phyloP scores from a whole-genome alignment of 1,139 yeast species.

The Geotrichum carabidarum region DNA sequence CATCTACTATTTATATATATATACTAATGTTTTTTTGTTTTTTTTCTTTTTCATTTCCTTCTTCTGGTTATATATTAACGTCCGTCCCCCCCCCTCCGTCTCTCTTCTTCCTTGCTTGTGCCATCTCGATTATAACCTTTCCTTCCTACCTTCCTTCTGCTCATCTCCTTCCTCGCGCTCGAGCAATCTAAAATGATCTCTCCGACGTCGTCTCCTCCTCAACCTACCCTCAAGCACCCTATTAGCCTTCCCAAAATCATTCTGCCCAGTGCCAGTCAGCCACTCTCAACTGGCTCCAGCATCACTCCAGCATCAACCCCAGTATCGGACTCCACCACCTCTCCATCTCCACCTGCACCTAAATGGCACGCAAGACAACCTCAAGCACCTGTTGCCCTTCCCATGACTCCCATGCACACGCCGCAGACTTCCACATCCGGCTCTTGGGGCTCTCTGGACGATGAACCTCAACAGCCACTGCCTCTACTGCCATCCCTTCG shows the following conservation, averaged over 20 bases:
- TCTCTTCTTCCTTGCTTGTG: too few relatives aligned
- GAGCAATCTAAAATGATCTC: not conserved
- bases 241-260: constrained; percentile 1
- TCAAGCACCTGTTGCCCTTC: not conserved
- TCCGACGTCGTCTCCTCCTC: not conserved
- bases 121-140: too few relatives aligned
- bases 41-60: not conserved
- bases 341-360: not conserved
- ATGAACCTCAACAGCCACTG: constrained; percentile 3
- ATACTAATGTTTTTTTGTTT: not conserved
- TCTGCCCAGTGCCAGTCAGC: too few relatives aligned
- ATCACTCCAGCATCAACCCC: constrained; percentile 2
- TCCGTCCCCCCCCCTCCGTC: too few relatives aligned
- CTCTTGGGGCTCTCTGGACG: constrained; percentile 11
- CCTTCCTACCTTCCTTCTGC: not conserved
- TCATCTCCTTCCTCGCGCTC: not conserved
- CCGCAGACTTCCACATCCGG: constrained; percentile 11
- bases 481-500: constrained; percentile 8
- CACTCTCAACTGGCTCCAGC: not conserved
- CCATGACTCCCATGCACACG: constrained; percentile 13
- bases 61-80: not conserved
- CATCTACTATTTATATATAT: too few relatives aligned
- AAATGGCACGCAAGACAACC: not conserved
- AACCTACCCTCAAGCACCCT: not conserved
- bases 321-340: not conserved